A percentile compares a stretch with the other conserved stretches of the same genome.
Conservation (phyloP, 371 early-diverging fungal genomes). For the Entomophthora muscae region DNA sequence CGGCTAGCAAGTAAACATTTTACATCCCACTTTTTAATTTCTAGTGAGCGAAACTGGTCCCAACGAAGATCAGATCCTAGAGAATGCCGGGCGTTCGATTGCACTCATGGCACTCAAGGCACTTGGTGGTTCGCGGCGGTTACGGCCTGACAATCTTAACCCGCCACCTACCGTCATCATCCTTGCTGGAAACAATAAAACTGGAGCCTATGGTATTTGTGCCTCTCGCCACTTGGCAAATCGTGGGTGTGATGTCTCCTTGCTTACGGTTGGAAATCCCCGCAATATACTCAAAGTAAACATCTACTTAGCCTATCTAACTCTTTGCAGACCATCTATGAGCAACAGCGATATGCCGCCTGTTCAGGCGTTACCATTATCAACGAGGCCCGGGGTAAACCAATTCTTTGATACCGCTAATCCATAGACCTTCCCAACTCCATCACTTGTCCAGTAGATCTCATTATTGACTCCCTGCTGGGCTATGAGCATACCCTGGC, state of each 20-base stretch:
- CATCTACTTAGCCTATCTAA: neutral
- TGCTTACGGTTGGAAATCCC: constrained; percentile 31
- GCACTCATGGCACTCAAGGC: constrained; percentile 45
- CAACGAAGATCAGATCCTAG: constrained; percentile 48
- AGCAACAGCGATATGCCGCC: neutral
- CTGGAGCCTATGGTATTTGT: constrained; percentile 47
- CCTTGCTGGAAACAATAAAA: constrained; percentile 48
- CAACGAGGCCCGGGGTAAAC: neutral
- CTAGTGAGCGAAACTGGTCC: constrained; percentile 35
- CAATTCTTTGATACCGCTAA: constrained; percentile 11
- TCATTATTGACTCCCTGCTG: constrained; percentile 58
- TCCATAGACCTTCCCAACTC: constrained; percentile 25
- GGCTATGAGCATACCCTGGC: constrained; percentile 37
- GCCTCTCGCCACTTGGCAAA: constrained; percentile 54
- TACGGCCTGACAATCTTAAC: constrained; percentile 46
- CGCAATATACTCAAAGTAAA: neutral
- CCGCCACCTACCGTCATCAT: constrained; percentile 45
- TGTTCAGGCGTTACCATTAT: neutral
- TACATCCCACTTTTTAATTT: neutral
- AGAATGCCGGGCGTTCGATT: constrained; percentile 62
- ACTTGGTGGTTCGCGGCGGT: constrained; percentile 45
- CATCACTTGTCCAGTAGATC: constrained; percentile 41
- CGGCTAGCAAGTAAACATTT: constrained; percentile 21
- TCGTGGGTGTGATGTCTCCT: constrained; percentile 46
- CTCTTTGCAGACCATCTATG: neutral